A percentile compares a stretch with the other conserved stretches of the same genome.
Evolutionary conservation across 208 protist species (phyloP).

Genomic region (Sergeia podlipaevii): DNA sequence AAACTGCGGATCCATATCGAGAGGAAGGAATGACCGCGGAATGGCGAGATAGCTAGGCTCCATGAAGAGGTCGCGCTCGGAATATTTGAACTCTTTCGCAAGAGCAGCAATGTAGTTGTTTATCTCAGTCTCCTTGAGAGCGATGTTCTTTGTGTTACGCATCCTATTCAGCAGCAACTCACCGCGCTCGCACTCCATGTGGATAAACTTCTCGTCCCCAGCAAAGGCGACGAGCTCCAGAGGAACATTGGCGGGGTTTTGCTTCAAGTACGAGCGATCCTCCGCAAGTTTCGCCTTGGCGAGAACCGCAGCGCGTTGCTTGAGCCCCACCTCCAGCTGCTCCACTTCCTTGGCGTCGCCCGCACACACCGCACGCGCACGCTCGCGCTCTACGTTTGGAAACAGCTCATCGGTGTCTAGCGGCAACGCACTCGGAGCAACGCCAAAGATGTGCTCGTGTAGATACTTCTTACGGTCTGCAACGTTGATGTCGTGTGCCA

Average conservation of each 20-base stretch:
- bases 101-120: constrained; percentile 9
- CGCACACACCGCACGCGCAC: constrained; percentile 30
- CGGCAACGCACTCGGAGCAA: constrained; percentile 51
- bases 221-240: constrained; percentile 29
- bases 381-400: constrained; percentile 45
- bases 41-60: constrained; percentile 7
- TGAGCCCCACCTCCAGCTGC: constrained; percentile 33
- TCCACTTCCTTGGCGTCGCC: constrained; percentile 13
- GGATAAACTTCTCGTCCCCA: constrained; percentile 22
- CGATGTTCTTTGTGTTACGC: constrained; percentile 43
- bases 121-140: constrained; percentile 18
- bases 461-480: constrained; percentile 16
- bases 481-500: constrained; percentile 23
- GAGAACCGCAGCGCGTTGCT: constrained; percentile 49
- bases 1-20: constrained; percentile 45
- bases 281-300: constrained; percentile 34
- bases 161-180: constrained; percentile 15
- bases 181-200: constrained; percentile 24
- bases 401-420: constrained; percentile 53
- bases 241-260: constrained; percentile 32
- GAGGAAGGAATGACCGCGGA: constrained; percentile 25
- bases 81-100: constrained; percentile 3
- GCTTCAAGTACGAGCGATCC: constrained; percentile 40
- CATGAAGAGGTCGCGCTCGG: constrained; percentile 7
- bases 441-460: constrained; percentile 33